Evolutionary conservation across 1,284 basidiomycete species (phyloP).

Genomic region (Neotropicomus parvogracilis): DNA sequence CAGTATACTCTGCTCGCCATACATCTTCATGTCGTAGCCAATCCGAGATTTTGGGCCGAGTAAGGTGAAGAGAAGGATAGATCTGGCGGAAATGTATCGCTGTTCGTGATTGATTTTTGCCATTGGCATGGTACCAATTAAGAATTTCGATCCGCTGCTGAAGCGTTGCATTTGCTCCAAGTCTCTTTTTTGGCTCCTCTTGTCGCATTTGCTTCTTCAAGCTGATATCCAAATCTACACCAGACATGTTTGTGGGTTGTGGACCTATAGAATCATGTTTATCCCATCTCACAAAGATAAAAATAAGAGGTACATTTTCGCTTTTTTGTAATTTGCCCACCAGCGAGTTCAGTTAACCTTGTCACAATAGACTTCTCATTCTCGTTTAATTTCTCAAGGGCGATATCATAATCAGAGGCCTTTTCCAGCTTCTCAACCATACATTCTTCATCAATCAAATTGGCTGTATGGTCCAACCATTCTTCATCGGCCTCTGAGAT

Average conservation of each 20-base stretch:
- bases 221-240: no score
- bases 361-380: background rate
- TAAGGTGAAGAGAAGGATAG: conserved; percentile 5
- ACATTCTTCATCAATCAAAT: conserved; percentile 10
- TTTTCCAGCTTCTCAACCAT: background rate
- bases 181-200: background rate
- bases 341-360: background rate
- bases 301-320: background rate
- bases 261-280: no score
- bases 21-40: background rate
- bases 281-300: no score
- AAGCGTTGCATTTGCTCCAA: conserved; percentile 2
- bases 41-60: background rate
- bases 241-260: no score
- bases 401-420: background rate
- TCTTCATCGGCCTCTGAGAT: background rate
- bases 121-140: conserved; percentile 10
- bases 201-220: no score
- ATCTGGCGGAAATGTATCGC: conserved; percentile 1
- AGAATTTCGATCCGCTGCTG: conserved; percentile 11
- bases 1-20: background rate
- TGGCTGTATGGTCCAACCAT: conserved; percentile 3
- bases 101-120: background rate
- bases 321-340: background rate
- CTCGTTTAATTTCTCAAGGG: background rate